These are phyloP conservation scores for Pyracantha coccinea DNA, from an alignment of 331 rosid genomes.

Conservation along the genomic window DNA sequence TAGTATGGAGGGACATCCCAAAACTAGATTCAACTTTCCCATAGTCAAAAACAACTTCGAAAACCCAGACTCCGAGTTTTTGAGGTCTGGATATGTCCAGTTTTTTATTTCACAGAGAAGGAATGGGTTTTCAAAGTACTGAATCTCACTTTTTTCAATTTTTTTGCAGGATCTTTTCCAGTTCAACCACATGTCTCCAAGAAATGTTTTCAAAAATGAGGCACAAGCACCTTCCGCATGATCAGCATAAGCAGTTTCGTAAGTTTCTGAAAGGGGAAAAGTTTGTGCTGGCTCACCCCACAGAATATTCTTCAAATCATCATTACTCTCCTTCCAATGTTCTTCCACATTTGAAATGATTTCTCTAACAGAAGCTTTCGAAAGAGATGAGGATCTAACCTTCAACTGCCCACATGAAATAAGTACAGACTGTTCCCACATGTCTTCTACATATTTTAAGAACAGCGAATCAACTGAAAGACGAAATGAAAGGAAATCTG, in stretches of 20 bases:
- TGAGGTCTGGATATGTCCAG: conserved; percentile 35
- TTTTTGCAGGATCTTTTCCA: conserved; percentile 48
- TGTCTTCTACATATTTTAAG: conserved; percentile 34
- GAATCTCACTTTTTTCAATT: conserved; percentile 38
- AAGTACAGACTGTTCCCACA: conserved; percentile 53
- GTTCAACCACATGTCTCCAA: conserved; percentile 47
- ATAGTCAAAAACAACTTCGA: conserved; percentile 57
- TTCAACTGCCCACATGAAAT: conserved; percentile 66
- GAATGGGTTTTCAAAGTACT: conserved; percentile 59
- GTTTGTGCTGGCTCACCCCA: conserved; percentile 55
- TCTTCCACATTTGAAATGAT: conserved; percentile 23
- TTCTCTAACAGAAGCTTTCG: conserved; percentile 18
- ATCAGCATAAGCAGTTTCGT: conserved; percentile 6
- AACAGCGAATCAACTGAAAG: conserved; percentile 43
- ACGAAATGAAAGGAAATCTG: conserved; percentile 33
- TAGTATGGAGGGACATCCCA: conserved; percentile 53
- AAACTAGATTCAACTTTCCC: conserved; percentile 64
- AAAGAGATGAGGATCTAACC: conserved; percentile 39
- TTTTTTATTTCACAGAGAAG: conserved; percentile 51
- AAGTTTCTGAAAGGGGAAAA: conserved; percentile 39
- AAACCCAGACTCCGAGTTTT: conserved; percentile 37
- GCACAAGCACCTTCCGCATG: conserved; percentile 34
- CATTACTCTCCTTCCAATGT: conserved; percentile 20
- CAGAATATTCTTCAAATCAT: conserved; percentile 42
- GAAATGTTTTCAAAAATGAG: conserved; percentile 29